Conservation (phyloP, 2,329 filamentous ascomycete species). For the Neofusicoccum sp. region DNA sequence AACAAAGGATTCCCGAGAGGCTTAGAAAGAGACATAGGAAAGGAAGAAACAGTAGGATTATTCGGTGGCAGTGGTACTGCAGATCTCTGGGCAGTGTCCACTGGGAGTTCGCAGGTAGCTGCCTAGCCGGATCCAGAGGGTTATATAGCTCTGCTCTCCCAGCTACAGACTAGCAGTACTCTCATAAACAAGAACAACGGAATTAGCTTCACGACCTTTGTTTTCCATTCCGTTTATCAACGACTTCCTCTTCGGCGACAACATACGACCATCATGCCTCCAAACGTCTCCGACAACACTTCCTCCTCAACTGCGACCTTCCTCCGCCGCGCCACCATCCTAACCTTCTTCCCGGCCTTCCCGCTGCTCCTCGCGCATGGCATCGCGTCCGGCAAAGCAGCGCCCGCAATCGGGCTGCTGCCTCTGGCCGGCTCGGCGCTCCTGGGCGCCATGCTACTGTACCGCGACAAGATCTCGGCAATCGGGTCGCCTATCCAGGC, state of each 20-base stretch:
- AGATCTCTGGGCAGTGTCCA: no score
- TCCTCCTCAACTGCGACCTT: background rate
- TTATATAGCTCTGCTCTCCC: no score
- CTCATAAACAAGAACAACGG: no score
- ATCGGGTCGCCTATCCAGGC: slow-evolving; percentile 4
- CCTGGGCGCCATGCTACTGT: background rate
- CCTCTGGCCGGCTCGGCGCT: background rate
- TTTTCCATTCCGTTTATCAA: background rate
- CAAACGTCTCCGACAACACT: background rate
- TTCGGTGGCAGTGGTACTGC: background rate
- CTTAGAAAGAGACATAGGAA: background rate
- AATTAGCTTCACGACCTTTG: background rate
- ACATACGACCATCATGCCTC: background rate
- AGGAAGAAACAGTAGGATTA: background rate
- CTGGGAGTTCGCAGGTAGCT: no score
- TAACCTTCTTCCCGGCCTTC: background rate
- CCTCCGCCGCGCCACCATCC: background rate
- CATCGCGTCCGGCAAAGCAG: background rate
- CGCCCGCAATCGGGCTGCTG: background rate
- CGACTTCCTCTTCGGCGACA: background rate
- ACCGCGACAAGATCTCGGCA: background rate
- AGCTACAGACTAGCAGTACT: no score
- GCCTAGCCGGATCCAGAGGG: no score
- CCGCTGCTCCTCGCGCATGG: slow-evolving; percentile 3
- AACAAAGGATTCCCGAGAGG: background rate